A percentile compares a stretch with the other conserved stretches of the same genome.
Conservation (phyloP, 352 stramenopile species). For the Pythium chondricola region DNA sequence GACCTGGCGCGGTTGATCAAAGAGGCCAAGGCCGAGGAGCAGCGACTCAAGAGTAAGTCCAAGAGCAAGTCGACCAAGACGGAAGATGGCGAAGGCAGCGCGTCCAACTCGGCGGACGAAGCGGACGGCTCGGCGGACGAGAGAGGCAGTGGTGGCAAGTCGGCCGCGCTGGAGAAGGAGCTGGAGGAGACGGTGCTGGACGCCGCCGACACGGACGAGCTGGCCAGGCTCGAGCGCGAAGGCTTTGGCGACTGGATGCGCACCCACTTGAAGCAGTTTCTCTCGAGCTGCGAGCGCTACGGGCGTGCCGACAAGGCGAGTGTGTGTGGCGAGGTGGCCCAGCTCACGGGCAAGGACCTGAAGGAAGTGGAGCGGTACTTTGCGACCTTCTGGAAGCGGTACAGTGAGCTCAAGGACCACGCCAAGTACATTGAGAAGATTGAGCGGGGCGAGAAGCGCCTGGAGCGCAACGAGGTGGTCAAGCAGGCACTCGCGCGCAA, state of each 20-base stretch:
- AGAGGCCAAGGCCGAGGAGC: slow-evolving; percentile 76
- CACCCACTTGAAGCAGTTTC: slow-evolving; percentile 85
- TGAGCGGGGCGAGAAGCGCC: slow-evolving; percentile 94
- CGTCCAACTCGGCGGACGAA: slow-evolving; percentile 53
- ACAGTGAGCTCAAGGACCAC: slow-evolving; percentile 90
- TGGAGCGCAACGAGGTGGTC: slow-evolving; percentile 94
- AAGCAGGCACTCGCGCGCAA: slow-evolving; percentile 96
- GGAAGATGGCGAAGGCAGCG: slow-evolving; percentile 28
- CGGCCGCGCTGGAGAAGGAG: slow-evolving; percentile 70
- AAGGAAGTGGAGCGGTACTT: slow-evolving; percentile 94
- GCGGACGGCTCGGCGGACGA: slow-evolving; percentile 51
- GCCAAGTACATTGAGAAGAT: slow-evolving; percentile 94
- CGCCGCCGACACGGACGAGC: slow-evolving; percentile 48
- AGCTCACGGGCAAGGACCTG: slow-evolving; percentile 87
- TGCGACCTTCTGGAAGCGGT: slow-evolving; percentile 93
- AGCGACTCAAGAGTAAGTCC: slow-evolving; percentile 51
- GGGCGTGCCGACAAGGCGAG: slow-evolving; percentile 87
- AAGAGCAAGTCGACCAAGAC: slow-evolving; percentile 80
- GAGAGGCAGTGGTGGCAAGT: too few species aligned
- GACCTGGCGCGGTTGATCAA: slow-evolving; percentile 78
- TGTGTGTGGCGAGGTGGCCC: slow-evolving; percentile 88
- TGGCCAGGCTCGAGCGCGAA: slow-evolving; percentile 75
- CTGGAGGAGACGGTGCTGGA: slow-evolving; percentile 74
- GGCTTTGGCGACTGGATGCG: slow-evolving; percentile 96
- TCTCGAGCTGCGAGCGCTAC: slow-evolving; percentile 91